Conservation (phyloP, 164 flowering plant genomes). For the Berberis vulgaris region DNA sequence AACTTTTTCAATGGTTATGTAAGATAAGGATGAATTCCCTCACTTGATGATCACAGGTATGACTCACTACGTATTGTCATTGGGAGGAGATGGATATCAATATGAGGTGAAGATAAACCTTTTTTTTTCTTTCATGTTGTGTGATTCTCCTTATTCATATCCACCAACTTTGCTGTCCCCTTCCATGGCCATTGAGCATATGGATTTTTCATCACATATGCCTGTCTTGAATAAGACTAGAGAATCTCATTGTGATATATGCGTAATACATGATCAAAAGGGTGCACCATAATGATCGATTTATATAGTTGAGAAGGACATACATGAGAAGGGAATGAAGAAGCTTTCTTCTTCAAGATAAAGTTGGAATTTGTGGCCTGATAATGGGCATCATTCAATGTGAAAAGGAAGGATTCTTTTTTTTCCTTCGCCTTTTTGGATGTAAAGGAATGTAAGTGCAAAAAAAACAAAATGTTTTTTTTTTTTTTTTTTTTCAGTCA, state of each 20-base stretch:
- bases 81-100: background rate
- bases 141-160: background rate
- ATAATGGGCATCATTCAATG: slow-evolving; percentile 6
- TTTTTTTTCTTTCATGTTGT: background rate
- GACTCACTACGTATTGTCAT: too few relatives aligned
- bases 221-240: background rate
- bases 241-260: background rate
- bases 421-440: slow-evolving; percentile 1
- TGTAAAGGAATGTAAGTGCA: slow-evolving; percentile 11
- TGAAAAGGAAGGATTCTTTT: slow-evolving; percentile 7
- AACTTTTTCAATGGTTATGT: too few relatives aligned
- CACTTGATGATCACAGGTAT: too few relatives aligned
- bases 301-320: background rate
- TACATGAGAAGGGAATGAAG: background rate
- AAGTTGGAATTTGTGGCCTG: slow-evolving; percentile 6
- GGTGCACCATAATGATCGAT: background rate
- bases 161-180: background rate
- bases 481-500: too few relatives aligned
- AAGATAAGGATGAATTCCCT: too few relatives aligned
- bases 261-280: background rate
- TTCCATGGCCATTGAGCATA: background rate
- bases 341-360: slow-evolving; percentile 7
- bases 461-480: background rate
- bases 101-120: background rate
- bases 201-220: background rate